phyloP scores from a whole-genome alignment of 2,329 filamentous ascomycete species.

The Phialophora tarda region DNA sequence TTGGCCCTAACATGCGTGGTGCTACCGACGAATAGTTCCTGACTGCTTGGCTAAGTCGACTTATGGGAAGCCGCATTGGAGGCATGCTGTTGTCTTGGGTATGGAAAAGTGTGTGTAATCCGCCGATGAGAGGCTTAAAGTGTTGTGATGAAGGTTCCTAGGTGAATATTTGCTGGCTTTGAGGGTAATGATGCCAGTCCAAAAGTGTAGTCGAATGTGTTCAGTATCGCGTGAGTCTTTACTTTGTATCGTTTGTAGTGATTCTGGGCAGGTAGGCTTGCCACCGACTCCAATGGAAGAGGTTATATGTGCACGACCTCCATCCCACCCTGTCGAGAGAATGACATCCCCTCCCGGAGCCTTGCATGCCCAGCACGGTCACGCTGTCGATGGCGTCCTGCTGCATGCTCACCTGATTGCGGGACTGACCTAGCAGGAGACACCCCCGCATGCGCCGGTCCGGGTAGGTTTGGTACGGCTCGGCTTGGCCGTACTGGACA shows the following conservation, averaged over 20 bases:
- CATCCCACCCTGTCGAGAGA: background rate
- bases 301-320: conserved; percentile 3
- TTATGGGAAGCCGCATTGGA: conserved; percentile 25
- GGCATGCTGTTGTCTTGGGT: conserved; percentile 23
- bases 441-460: background rate
- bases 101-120: background rate
- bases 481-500: background rate
- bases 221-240: conserved; percentile 1
- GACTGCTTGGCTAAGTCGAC: conserved; percentile 21
- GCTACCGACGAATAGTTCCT: conserved; percentile 23
- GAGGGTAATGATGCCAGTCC: background rate
- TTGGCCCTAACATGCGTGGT: conserved; percentile 3
- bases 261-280: conserved; percentile 1
- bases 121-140: background rate
- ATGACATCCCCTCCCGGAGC: background rate
- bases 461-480: background rate
- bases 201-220: background rate
- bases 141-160: background rate
- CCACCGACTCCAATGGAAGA: background rate
- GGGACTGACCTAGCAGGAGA: background rate
- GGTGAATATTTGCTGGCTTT: background rate
- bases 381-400: background rate
- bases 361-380: background rate
- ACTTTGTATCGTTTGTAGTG: background rate
- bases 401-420: conserved; percentile 3